phyloP scores from a whole-genome alignment of 1,284 basidiomycete genomes.

The Rhizopogon parksii region DNA sequence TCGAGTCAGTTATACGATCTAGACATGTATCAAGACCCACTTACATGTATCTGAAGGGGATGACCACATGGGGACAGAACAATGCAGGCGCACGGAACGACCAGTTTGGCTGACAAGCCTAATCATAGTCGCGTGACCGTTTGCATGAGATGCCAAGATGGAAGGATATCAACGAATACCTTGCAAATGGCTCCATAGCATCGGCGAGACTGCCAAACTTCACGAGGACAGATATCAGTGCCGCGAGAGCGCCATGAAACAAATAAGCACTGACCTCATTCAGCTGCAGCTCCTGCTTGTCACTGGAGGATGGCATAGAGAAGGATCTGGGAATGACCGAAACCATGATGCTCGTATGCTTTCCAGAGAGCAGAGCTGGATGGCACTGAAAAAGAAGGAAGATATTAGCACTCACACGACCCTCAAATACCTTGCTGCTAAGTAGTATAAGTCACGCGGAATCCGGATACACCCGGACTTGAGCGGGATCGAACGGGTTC shows the following conservation, averaged over 20 bases:
- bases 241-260: neutral
- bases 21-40: conserved; percentile 15
- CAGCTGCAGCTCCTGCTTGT: conserved; percentile 25
- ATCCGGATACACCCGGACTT: conserved; percentile 7
- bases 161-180: conserved; percentile 31
- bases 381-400: neutral
- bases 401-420: conserved; percentile 10
- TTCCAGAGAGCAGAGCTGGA: conserved; percentile 10
- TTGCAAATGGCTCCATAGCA: conserved; percentile 51
- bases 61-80: conserved; percentile 59
- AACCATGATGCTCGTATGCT: conserved; percentile 31
- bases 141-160: neutral
- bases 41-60: conserved; percentile 50
- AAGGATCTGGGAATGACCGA: conserved; percentile 32
- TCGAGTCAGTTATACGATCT: conserved; percentile 1
- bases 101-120: conserved; percentile 37
- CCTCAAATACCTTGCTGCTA: neutral
- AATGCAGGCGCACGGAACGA: conserved; percentile 45
- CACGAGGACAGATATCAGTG: conserved; percentile 4
- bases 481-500: conserved; percentile 9
- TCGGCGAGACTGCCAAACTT: conserved; percentile 46
- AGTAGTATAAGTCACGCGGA: conserved; percentile 6
- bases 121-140: conserved; percentile 14
- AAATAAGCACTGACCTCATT: conserved; percentile 34
- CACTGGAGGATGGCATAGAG: conserved; percentile 23